A percentile compares a stretch with the other conserved stretches of the same genome.
phyloP scores from a whole-genome alignment of 2,329 filamentous ascomycete species.

The Phoma herbarum region DNA sequence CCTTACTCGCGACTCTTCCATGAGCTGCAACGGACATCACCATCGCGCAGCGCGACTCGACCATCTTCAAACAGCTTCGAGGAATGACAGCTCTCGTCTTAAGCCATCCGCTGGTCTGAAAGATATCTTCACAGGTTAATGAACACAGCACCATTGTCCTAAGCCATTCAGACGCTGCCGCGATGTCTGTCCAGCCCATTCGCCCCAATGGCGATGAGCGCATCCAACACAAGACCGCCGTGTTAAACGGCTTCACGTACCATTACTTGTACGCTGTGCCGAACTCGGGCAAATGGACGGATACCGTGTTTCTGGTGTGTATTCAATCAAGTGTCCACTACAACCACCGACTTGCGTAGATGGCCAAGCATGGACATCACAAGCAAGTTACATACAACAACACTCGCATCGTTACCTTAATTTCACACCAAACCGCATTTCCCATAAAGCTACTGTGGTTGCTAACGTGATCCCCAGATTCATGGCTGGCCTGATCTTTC shows the following conservation, averaged over 20 bases:
- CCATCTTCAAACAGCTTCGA: not conserved
- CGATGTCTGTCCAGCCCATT: slow-evolving; percentile 65
- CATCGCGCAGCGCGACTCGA: slow-evolving; percentile 1
- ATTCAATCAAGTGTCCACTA: not conserved
- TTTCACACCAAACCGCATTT: not conserved
- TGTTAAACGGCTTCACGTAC: slow-evolving; percentile 75
- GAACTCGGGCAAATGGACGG: slow-evolving; percentile 53
- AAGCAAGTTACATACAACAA: not conserved
- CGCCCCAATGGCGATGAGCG: slow-evolving; percentile 69
- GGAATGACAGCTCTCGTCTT: too few relatives aligned
- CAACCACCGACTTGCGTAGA: not conserved
- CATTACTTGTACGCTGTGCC: slow-evolving; percentile 65
- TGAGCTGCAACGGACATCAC: not conserved
- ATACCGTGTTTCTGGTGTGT: slow-evolving; percentile 63
- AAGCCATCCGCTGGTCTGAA: not conserved
- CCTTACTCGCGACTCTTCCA: not conserved
- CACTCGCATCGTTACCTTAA: slow-evolving; percentile 7
- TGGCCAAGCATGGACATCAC: not conserved
- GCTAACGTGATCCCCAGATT: slow-evolving; percentile 53
- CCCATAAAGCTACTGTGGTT: not conserved
- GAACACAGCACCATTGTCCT: not conserved
- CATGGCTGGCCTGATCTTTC: slow-evolving; percentile 86
- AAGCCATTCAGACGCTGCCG: not conserved
- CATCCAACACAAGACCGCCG: slow-evolving; percentile 69
- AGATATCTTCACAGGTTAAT: not conserved